phyloP scores from a whole-genome alignment of 768 basidiomycete species.

The Boletus eberwhitei region DNA sequence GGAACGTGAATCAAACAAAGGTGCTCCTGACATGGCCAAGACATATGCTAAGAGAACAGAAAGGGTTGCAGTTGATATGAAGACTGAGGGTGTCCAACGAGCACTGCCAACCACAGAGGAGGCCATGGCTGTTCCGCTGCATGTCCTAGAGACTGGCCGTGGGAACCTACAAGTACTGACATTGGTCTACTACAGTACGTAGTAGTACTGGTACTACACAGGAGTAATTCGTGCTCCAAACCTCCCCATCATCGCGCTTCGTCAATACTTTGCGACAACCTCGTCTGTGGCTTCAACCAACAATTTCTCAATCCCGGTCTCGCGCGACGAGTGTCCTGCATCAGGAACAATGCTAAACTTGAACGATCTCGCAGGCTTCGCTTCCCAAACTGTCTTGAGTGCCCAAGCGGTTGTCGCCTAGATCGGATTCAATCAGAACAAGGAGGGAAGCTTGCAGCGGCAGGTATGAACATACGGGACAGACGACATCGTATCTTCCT shows the following conservation, averaged over 20 bases:
- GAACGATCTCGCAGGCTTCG: constrained; percentile 42
- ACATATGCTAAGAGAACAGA: constrained; percentile 6
- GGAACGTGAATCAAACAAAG: not conserved
- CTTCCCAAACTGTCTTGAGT: constrained; percentile 81
- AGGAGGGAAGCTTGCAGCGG: not conserved
- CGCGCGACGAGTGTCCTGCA: constrained; percentile 84
- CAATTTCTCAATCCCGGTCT: constrained; percentile 63
- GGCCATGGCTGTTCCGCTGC: not conserved
- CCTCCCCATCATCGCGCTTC: not conserved
- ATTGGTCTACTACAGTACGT: too few relatives aligned
- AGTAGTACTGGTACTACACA: too few relatives aligned
- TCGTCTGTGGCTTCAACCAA: constrained; percentile 57
- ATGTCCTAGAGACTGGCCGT: not conserved
- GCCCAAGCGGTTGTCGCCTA: constrained; percentile 78
- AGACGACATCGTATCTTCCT: constrained; percentile 87
- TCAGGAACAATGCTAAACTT: constrained; percentile 69
- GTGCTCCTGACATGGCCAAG: not conserved
- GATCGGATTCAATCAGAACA: not conserved
- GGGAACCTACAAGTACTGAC: not conserved
- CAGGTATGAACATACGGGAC: constrained; percentile 53
- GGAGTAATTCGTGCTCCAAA: not conserved
- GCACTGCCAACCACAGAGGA: not conserved
- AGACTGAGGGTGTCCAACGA: not conserved
- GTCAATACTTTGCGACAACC: constrained; percentile 23
- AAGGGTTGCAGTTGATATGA: constrained; percentile 4